Base-by-base conservation (phyloP, 441 rosid genomes). In the Arabidopsis lyrata region DNA sequence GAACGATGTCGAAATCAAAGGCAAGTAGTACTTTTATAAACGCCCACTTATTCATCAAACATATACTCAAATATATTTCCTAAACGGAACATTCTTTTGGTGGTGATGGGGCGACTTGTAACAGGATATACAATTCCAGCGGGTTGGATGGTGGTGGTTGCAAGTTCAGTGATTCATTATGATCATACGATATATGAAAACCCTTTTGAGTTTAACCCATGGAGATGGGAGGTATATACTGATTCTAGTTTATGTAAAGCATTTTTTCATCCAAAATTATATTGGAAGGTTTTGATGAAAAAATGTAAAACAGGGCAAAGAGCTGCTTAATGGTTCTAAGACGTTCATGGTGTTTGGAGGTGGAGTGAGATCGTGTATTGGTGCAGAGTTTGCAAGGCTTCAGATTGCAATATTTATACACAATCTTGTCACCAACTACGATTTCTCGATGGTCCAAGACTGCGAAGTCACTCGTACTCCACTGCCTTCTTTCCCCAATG, bases 41-140 rank as follows among this genome's bases (percentile, higher is more conserved):
- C 3, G 38, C 15, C 5, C 16, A 14, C 18, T 27, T 54, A 0
- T 14, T 54, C 59, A 54, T 54, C 59, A 54, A 13, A 54, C 2
- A 2, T 32, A 56, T 32, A 6, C 10, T 32, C 5, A 48, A 18
- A 24, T 24, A 24, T 24, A 24, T 24, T 24, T 24, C 3, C 27
- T 24, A 24, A 24, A 24, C 2, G 27, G 27, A 24, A 24, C 27
- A 24, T 24, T 24, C 27, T 24, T 24, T 24, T 24, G 27, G 27
- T 24, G 27, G 27, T 24, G 27, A 2, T 6, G 36, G 36, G 36
- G 8, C 1, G 8, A 32, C 27, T 2, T 2, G 2, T 35, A 16
- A 38, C 45, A 63, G 67, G 67, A 24, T 63, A 63, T 13, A 63
- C 67, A 5, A 63, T 42, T 42, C 53, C 67, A 1, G 53, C 38